Base-by-base conservation (phyloP, 2,329 filamentous ascomycete genomes). In the Pseudogymnoascus sp. region DNA sequence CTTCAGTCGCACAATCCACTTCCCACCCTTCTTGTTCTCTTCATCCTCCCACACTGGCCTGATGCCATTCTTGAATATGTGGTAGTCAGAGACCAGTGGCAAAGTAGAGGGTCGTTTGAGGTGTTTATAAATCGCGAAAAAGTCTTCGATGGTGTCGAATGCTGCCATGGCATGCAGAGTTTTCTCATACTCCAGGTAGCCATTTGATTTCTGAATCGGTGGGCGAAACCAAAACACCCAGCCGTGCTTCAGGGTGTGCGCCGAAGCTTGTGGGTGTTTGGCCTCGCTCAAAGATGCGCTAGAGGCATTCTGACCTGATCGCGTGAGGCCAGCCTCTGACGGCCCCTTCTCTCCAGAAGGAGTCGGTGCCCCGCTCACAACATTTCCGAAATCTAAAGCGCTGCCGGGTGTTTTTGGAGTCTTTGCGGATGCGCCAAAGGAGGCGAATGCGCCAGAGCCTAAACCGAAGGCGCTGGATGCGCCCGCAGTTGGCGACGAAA, bases 191-290 rank as follows among this genome's bases (percentile, higher is more conserved):
- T 97, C 93, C 69, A 87, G 83, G 70, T 81, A 87, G 39, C 84
- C 84, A 71, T 94, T 93, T 66, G 93, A 94, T 78, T 99, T 99
- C 67, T 91, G 92, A 69, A 95, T 96, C 58, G 94, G 94, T 38
- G 94, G 94, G 63, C 94, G 85, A 76, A 95, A 99, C 91, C 94
- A 97, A 73, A 97, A 91, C 35, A 96, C 87, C 94, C 94, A 99
- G 65, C 86, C 87, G 74, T 91, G 87, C 76, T 89, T 91, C 69
- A 97, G 80, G 63, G 83, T 81, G 71, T 88, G 84, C 62, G 74
- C 68, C 36, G 78, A 73, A 39, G 76, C 72, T 53, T 77, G 72
- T 38, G 72, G 68, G 33, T 68, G 71, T 66, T 76, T 79, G 22
- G 76, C 72, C 70, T 82, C 78, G 62, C 77, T 72, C 63, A 82